Evolutionary conservation across 164 flowering plant species (phyloP), one percentile per base, ranked within the genome.

Genomic region (Amborella trichopoda): DNA sequence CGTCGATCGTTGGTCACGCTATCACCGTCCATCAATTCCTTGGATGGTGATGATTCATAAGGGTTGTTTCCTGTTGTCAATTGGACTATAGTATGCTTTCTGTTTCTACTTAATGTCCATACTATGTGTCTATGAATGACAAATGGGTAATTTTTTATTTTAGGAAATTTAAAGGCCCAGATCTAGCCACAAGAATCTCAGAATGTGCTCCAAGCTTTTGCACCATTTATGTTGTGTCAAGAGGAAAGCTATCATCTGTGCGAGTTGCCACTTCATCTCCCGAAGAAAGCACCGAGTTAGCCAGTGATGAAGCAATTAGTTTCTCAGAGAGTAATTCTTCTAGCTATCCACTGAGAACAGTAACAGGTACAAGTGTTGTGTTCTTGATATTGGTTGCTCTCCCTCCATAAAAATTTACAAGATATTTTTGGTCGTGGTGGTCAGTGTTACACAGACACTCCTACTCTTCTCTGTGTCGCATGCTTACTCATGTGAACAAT

Each of bases 191-290:
- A 8, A 74, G 60, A 70, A 85, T 90, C 61, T 71, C 94, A 28
- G 72, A 50, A 18, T 48, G 61, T 60, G 49, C 66, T 28, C 97
- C 95, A 37, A 64, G 48, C 28, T 80, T 61, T 46, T 89, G 94
- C 58, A 76, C 81, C 2, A 77, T 89, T 8, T 84, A 80, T 58
- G 78, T 63, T 38, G 61, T 84, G 65, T 70, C 81, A 12, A 82
- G 74, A 60, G 93, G 90, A 46, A 82, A 76, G 47, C 54, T 89
- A 50, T 65, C 72, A 36, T 69, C 83, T 10, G 53, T 84, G 14
- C 78, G 83, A 9, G 62, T 81, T 40, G 56, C 93, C 32, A 75
- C 71, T 52, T 48, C 60, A n/a, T 83, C 70, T 26, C 30, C 63
- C 24, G 53, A 45, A 38, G 57, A 26, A 47, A 62, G 71, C 67